Base-by-base conservation (phyloP, 164 flowering plant species). In the Amborella trichopoda region DNA sequence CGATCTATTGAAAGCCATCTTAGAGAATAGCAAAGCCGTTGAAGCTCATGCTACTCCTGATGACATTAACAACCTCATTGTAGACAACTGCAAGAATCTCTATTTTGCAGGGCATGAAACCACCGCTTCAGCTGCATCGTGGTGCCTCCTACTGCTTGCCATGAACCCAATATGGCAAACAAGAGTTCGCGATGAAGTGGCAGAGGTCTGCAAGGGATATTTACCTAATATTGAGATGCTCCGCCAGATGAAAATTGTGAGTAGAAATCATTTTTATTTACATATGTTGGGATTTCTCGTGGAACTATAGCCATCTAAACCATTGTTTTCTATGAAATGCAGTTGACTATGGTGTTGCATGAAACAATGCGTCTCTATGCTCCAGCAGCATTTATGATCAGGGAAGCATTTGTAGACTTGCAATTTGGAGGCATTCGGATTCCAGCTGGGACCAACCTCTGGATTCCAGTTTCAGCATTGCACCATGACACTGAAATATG, bases 1-100 rank as follows among this genome's bases (percentile, higher is more conserved):
- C 23, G 81, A 80, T 50, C 44, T 80, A 3, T 47, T 80, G 28
- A 81, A 75, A 42, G 61, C 58, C 55, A 53, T 77, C 2, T 54
- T 75, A 6, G 66, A 75, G 27, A 67, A n/a, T n/a, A n/a, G n/a
- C n/a, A n/a, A 64, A 3, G 69, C 74, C 9, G 46, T 48, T n/a
- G 37, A 23, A 23, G 40, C 48, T 40, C 37, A 55, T 2, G 16
- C 39, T 0, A 48, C 59, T 6, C 45, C 47, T 40, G 54, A 53
- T 0, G 53, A 25, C 3, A 46, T 53, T 4, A 62, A 74, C n/a
- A 39, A 36, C 0, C 78, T 78, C 63, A 60, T 81, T 0, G 72
- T 74, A 0, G 85, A 78, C 34, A 81, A 78, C 46, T 72, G 85
- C 72, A 78, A 76, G 65, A 73, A 61, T 63, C 70, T 81, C 10